Base-by-base conservation (phyloP, 1,284 basidiomycete genomes). In the Porodaedalea pini region DNA sequence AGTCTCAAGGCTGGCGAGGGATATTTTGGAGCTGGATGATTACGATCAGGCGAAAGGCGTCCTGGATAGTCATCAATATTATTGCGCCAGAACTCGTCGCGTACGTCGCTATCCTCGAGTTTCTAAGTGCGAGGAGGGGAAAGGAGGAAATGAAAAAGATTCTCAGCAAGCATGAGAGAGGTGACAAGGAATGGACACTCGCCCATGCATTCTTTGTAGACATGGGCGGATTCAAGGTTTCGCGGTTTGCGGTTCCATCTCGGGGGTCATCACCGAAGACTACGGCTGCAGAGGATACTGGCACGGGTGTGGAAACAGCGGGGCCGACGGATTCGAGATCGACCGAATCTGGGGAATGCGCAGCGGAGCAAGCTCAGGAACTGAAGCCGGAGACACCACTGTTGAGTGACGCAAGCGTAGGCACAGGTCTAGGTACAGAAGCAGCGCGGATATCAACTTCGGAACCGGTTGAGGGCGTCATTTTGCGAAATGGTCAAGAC, bases 151-250 rank as follows among this genome's bases (percentile, higher is more conserved):
- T 51, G 29, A 31, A 51, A 21, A 21, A 51, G 17, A 10, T 36
- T 51, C 6, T 19, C n/a, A n/a, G n/a, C n/a, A n/a, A n/a, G n/a
- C n/a, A n/a, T n/a, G n/a, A n/a, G n/a, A n/a, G n/a, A n/a, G n/a
- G n/a, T 2, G 6, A 51, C 23, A 2, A 21, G 17, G 49, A n/a
- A 34, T 58, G 56, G 56, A 43, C 32, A 10, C 23, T 43, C 2
- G 23, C 40, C 1, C 57, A 56, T 21, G 54, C 41, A 2, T 57
- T 58, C 50, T 57, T 59, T 8, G 5, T 32, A 6, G 19, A 23
- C 6, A 59, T 59, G 54, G 54, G 54, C 10, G 57, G 57, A 5
- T 59, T 59, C 31, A 19, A 41, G 3, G 21, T 58, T 17, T 21
- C 13, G 17, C 15, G 37, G 29, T 31, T 32, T 25, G 48, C 51